Percentiles rank a stretch among this genome's conserved stretches.
These are phyloP conservation scores for Pyrenopolyporus hunteri DNA, from an alignment of 495 filamentous ascomycete species.

Conservation along the genomic window DNA sequence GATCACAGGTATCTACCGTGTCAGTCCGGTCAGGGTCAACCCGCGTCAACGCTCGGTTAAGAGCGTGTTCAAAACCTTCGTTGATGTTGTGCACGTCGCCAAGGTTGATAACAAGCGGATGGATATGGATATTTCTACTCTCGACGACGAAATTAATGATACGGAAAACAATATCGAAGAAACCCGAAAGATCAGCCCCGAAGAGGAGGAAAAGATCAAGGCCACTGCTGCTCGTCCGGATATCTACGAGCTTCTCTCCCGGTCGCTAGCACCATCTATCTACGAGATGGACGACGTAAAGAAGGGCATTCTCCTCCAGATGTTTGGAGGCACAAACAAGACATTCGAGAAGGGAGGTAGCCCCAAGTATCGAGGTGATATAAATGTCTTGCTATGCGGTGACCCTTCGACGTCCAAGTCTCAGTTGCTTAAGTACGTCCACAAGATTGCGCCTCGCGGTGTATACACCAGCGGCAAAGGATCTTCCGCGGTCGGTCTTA, in stretches of 20 bases:
- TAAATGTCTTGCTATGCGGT: slow-evolving; percentile 95
- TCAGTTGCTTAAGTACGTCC: slow-evolving; percentile 89
- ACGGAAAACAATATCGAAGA: slow-evolving; percentile 77
- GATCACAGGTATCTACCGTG: slow-evolving; percentile 95
- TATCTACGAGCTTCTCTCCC: slow-evolving; percentile 90
- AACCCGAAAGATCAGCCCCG: slow-evolving; percentile 80
- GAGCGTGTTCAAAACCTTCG: slow-evolving; percentile 95
- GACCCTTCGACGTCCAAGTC: slow-evolving; percentile 97
- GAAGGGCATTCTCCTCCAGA: slow-evolving; percentile 94
- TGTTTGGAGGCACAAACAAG: slow-evolving; percentile 99
- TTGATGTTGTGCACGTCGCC: slow-evolving; percentile 93
- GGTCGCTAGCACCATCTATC: slow-evolving; percentile 91
- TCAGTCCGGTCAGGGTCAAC: slow-evolving; percentile 93
- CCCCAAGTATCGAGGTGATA: slow-evolving; percentile 94
- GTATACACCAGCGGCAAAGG: slow-evolving; percentile 98
- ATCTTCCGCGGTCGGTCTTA: slow-evolving; percentile 97
- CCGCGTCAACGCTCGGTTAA: slow-evolving; percentile 91
- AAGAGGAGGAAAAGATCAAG: slow-evolving; percentile 90
- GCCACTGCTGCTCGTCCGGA: slow-evolving; percentile 80
- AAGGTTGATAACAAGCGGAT: slow-evolving; percentile 94
- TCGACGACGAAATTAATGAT: slow-evolving; percentile 78
- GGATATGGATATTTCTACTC: slow-evolving; percentile 87
- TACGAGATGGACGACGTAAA: slow-evolving; percentile 99
- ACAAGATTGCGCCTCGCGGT: slow-evolving; percentile 96
- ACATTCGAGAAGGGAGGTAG: slow-evolving; percentile 95